Evolutionary conservation across 106 monocot species (phyloP).

Genomic region (Allium fistulosum): DNA sequence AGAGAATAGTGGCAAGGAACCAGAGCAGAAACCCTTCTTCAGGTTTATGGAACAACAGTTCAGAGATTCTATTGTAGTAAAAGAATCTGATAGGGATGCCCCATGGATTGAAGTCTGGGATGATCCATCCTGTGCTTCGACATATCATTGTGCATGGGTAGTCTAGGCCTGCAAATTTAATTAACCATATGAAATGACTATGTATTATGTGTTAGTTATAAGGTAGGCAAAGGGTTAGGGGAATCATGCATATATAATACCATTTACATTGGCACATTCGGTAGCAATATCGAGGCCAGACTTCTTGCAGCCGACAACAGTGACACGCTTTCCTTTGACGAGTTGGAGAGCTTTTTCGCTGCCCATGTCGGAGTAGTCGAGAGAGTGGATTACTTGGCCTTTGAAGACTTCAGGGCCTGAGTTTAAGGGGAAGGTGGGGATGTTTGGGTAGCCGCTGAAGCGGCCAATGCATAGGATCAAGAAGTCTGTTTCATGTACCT

Average conservation of each 20-base stretch:
- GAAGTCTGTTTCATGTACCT: slow-evolving; percentile 42
- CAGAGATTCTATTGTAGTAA: slow-evolving; percentile 50
- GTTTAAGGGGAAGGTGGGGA: slow-evolving; percentile 40
- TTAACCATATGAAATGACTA: no score
- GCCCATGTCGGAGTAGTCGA: slow-evolving; percentile 50
- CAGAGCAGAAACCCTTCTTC: slow-evolving; percentile 44
- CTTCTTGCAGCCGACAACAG: slow-evolving; percentile 43
- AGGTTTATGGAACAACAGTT: slow-evolving; percentile 58
- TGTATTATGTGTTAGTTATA: no score
- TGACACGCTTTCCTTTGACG: slow-evolving; percentile 42
- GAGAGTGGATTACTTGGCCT: slow-evolving; percentile 52
- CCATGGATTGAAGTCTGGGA: slow-evolving; percentile 28
- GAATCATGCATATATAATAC: neutral
- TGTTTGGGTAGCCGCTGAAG: slow-evolving; percentile 43
- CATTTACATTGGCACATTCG: slow-evolving; percentile 50
- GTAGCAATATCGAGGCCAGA: slow-evolving; percentile 49
- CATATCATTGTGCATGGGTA: slow-evolving; percentile 54
- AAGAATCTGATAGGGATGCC: slow-evolving; percentile 32
- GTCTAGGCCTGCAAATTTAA: slow-evolving; percentile 19
- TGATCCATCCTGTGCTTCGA: slow-evolving; percentile 37
- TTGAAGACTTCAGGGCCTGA: slow-evolving; percentile 49
- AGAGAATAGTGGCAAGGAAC: slow-evolving; percentile 39
- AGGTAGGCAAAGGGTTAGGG: no score
- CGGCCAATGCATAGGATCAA: slow-evolving; percentile 49
- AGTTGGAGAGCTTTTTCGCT: slow-evolving; percentile 8